Base-by-base conservation (phyloP, 208 protist species). In the Porcisia hertigi region DNA sequence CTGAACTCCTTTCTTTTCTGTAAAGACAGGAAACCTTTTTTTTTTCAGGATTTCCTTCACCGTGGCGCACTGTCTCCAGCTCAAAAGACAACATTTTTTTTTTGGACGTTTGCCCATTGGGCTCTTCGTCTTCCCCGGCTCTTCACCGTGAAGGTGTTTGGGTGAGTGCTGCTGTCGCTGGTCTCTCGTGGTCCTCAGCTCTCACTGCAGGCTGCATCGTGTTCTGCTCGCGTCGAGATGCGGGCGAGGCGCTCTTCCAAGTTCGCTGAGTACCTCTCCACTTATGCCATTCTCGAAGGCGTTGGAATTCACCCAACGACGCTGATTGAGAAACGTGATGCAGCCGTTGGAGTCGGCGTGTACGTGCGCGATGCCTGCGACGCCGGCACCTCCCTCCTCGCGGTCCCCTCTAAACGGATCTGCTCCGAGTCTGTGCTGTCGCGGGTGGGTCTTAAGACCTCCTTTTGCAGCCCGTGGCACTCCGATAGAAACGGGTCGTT, bases 301-400 rank as follows among this genome's bases (percentile, higher is more conserved):
- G 89, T 97, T 59, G 92, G 89, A 20, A 63, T 97, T 8, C 93
- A 97, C 81, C 77, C 87, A n/a, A 93, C 91, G 14, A 76, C 85
- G 11, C 74, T 97, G 25, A 88, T 97, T 60, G 93, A 97, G 77
- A 89, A 90, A 55, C 91, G 93, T 39, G 93, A 97, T 69, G 75
- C 89, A 2, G 81, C 85, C 9, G 78, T 87, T 3, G 88, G 91
- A 8, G 72, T 93, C 1, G 93, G 91, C 53, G 84, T 97, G n/a
- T 96, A 91, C 79, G 90, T 94, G 62, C 84, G 85, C 9, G 93
- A 97, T 70, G 88, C 93, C 12, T 96, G 91, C 70, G 93, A 97
- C 69, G 88, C 83, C 36, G 88, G 85, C 43, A 97, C 90, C n/a
- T 72, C 85, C 14, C 79, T 97, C 57, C 69, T 97, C 25, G 92